phyloP scores from a whole-genome alignment of 345 rosid genomes.

The Chamaenerion angustifolium region DNA sequence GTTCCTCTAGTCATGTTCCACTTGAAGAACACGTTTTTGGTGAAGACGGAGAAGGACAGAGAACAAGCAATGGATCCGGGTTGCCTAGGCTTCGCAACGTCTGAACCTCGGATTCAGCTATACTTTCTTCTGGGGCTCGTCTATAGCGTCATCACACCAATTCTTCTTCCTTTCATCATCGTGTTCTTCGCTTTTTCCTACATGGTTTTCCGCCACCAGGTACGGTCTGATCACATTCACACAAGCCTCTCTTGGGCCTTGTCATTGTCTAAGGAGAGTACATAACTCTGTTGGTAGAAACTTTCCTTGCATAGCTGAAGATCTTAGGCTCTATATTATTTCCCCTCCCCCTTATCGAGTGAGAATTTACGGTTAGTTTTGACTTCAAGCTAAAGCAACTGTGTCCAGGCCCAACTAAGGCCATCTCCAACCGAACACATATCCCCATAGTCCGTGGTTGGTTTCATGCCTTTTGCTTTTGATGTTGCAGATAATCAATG shows the following conservation, averaged over 20 bases:
- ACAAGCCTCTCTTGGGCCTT: background rate
- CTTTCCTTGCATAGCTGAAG: too few relatives aligned
- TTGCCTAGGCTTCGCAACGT: constrained; percentile 40
- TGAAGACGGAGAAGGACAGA: constrained; percentile 81
- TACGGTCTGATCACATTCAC: constrained; percentile 19
- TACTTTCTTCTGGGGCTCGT: constrained; percentile 85
- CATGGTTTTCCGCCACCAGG: constrained; percentile 87
- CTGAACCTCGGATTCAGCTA: constrained; percentile 78
- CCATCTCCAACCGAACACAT: too few relatives aligned
- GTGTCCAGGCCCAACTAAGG: too few relatives aligned
- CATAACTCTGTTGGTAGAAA: too few relatives aligned
- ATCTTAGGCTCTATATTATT: too few relatives aligned
- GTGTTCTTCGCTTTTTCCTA: constrained; percentile 78
- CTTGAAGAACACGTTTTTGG: constrained; percentile 69
- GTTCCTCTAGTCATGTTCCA: constrained; percentile 66
- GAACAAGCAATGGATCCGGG: constrained; percentile 96
- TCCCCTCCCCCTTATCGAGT: too few relatives aligned
- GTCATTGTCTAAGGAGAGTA: too few relatives aligned
- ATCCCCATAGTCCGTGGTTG: background rate
- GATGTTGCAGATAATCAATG: constrained; percentile 63
- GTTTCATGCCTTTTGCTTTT: background rate
- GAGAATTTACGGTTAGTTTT: too few relatives aligned
- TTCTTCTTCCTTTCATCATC: constrained; percentile 76
- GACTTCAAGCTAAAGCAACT: too few relatives aligned
- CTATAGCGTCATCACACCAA: constrained; percentile 64